Evolutionary conservation across 352 stramenopile species (phyloP).

Genomic region (Phytopythium oedochilum): DNA sequence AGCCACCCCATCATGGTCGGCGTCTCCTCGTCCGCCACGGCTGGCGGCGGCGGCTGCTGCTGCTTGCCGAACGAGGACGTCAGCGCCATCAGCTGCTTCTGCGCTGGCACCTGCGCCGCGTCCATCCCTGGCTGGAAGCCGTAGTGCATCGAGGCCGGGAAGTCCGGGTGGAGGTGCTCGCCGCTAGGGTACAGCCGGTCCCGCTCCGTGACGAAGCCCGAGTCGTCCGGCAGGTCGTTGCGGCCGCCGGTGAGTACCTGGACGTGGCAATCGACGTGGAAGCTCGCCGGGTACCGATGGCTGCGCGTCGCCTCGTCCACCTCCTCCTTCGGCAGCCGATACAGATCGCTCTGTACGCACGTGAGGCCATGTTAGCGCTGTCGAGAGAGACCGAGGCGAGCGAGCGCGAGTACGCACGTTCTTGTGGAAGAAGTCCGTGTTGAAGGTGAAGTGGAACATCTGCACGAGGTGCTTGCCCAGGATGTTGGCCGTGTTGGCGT

Average conservation of each 20-base stretch:
- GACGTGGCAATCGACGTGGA: conserved; percentile 51
- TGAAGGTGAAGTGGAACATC: conserved; percentile 86
- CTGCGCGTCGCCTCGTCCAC: conserved; percentile 56
- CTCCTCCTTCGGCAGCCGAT: conserved; percentile 49
- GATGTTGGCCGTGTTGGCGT: conserved; percentile 67
- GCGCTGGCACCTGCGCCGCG: background rate
- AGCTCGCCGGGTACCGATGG: conserved; percentile 44
- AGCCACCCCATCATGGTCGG: conserved; percentile 65
- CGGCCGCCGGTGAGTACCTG: conserved; percentile 19
- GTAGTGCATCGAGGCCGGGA: background rate
- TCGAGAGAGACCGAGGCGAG: background rate
- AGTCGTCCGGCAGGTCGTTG: conserved; percentile 6
- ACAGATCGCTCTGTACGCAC: conserved; percentile 29
- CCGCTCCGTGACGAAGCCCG: conserved; percentile 2
- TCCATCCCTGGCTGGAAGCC: background rate
- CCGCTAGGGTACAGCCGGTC: conserved; percentile 4
- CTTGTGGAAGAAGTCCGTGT: conserved; percentile 78
- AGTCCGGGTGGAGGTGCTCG: background rate
- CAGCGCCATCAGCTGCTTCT: background rate
- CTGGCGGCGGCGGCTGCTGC: conserved; percentile 8
- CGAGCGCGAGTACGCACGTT: conserved; percentile 27
- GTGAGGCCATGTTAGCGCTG: background rate
- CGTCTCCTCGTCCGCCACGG: conserved; percentile 22
- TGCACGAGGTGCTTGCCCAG: conserved; percentile 77
- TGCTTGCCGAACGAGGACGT: background rate